These are phyloP conservation scores for Calonectria hongkongensis DNA, from an alignment of 2,329 filamentous ascomycete species.

Conservation along the genomic window DNA sequence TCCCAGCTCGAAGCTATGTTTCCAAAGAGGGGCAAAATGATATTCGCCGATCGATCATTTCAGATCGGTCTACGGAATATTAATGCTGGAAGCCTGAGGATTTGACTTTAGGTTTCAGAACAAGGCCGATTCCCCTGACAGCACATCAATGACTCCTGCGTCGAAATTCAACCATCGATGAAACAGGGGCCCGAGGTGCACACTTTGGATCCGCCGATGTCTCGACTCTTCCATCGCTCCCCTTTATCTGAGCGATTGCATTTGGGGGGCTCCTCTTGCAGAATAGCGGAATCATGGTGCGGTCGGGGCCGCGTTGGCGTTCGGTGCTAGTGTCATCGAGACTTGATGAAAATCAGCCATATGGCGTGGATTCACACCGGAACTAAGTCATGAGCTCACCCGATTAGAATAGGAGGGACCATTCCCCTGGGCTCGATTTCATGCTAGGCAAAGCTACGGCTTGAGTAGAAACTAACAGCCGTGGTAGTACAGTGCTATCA, in stretches of 20 bases:
- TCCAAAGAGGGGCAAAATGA: not conserved
- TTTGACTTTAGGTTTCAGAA: too few relatives aligned
- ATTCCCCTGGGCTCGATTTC: too few relatives aligned
- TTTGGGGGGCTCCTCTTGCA: not conserved
- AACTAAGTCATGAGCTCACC: not conserved
- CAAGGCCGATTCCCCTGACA: not conserved
- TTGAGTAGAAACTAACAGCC: too few relatives aligned
- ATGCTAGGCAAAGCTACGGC: too few relatives aligned
- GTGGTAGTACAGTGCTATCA: too few relatives aligned
- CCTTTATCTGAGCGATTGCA: not conserved
- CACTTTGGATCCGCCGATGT: not conserved
- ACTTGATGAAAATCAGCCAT: not conserved
- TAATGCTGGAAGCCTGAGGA: not conserved
- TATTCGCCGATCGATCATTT: not conserved
- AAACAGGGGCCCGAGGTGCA: not conserved
- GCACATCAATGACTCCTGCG: not conserved
- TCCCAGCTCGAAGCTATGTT: not conserved
- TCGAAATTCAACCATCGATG: not conserved
- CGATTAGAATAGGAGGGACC: not conserved
- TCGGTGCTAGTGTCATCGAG: not conserved
- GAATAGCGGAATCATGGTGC: not conserved
- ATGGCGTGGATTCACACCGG: not conserved
- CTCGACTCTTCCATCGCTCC: not conserved
- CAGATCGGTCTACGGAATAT: not conserved
- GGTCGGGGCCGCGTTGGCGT: not conserved